Evolutionary conservation across 305 asterid genomes (phyloP), one percentile per base, ranked within the genome.

Genomic region (Stenogyne calaminthoides): DNA sequence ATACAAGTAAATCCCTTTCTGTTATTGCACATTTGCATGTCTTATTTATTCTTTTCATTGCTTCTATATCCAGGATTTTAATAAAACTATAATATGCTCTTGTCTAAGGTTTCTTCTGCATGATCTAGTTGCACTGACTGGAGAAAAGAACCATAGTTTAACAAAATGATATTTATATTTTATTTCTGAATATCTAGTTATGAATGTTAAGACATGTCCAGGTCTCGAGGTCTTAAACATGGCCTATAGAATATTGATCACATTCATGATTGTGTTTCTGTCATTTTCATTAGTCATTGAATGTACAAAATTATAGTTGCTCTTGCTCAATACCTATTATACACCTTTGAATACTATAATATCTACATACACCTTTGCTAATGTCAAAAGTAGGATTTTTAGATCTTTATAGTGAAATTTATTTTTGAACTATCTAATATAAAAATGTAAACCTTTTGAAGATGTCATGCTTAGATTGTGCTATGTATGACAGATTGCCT

Each of bases 1-100:
- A 90, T 92, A 80, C 99, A 95, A 78, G 99, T 90, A 84, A 70
- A 56, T 66, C 64, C 68, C 67, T 9, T 67, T 69, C 9, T 64
- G 6, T 78, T 61, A n/a, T 49, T 49, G 56, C 54, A 47, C n/a
- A 47, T 60, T 70, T 77, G 20, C 70, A 60, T 37, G 70, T 44
- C 9, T 5, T n/a, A n/a, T 59, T 61, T 52, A 20, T 37, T 64
- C 56, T 6, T 62, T 61, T 67, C 75, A 49, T 36, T 69, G 32
- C 64, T 52, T 16, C 54, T 37, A 6, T 27, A 57, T 47, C 60
- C 39, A 29, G 59, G 80, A 44, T 46, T 47, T 37, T 27, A 68
- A 61, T 39, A 49, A 27, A 61, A 20, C 34, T 56, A 36, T 72
- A 46, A 25, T 1, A 40, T 36, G 54, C 46, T 52, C 40, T 34